Evolutionary conservation across 2,329 filamentous ascomycete genomes (phyloP).

Genomic region (Talaromyces marneffei): DNA sequence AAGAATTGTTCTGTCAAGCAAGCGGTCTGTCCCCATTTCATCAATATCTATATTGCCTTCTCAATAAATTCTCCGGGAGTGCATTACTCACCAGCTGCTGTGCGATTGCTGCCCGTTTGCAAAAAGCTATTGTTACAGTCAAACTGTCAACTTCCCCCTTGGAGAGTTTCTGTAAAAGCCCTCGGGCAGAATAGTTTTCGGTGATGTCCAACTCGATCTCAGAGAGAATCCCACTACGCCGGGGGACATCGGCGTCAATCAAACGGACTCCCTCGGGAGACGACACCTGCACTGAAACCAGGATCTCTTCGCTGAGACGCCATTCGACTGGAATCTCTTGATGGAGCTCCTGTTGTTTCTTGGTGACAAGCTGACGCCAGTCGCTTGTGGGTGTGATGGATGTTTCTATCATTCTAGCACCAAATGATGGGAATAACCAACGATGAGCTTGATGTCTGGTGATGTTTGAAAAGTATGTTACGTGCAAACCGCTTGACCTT

Average conservation of each 20-base stretch:
- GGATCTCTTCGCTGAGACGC: background rate
- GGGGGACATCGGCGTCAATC: background rate
- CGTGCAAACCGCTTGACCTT: too few species aligned
- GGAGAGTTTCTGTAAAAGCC: background rate
- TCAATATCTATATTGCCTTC: too few species aligned
- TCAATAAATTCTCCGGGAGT: too few species aligned
- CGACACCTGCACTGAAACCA: too few species aligned
- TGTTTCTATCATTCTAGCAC: too few species aligned
- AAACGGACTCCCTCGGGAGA: background rate
- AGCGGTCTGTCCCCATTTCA: too few species aligned
- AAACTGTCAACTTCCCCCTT: too few species aligned
- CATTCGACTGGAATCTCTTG: background rate
- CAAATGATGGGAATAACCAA: too few species aligned
- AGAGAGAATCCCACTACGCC: background rate
- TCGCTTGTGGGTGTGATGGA: too few species aligned
- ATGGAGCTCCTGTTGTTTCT: background rate
- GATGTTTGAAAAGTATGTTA: too few species aligned
- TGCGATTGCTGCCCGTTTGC: slow-evolving; percentile 24
- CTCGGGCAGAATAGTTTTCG: background rate
- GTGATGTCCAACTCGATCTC: slow-evolving; percentile 1
- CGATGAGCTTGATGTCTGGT: too few species aligned
- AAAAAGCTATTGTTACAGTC: slow-evolving; percentile 45
- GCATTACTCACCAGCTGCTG: slow-evolving; percentile 19
- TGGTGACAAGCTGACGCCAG: background rate
- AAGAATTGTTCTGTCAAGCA: slow-evolving; percentile 38